Percentiles rank a stretch among this genome's conserved stretches.
Evolutionary conservation across 2,329 filamentous ascomycete genomes (phyloP).

Genomic region (Trichoderma semiorbis): DNA sequence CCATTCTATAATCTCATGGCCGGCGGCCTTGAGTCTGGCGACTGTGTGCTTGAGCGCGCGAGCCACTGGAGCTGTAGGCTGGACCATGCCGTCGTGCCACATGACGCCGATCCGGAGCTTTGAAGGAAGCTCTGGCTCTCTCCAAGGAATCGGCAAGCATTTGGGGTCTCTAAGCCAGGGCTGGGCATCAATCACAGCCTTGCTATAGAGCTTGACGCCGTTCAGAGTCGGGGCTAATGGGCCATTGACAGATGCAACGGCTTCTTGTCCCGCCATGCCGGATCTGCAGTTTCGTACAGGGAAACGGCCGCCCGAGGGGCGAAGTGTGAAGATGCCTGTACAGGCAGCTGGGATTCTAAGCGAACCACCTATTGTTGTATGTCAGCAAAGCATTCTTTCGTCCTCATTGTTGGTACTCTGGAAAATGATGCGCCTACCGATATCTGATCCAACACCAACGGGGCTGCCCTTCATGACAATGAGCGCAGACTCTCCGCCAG

Average conservation of each 20-base stretch:
- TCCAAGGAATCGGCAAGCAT: constrained; percentile 59
- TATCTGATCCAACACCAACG: constrained; percentile 62
- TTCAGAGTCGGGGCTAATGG: constrained; percentile 55
- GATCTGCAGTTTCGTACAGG: constrained; percentile 52
- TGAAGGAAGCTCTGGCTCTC: constrained; percentile 30
- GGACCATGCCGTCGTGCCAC: constrained; percentile 62
- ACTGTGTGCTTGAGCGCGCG: constrained; percentile 50
- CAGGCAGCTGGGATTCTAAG: constrained; percentile 53
- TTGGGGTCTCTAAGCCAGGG: constrained; percentile 58
- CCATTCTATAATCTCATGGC: constrained; percentile 53
- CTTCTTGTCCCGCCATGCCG: constrained; percentile 62
- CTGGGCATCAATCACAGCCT: constrained; percentile 45
- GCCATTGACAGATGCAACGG: constrained; percentile 61
- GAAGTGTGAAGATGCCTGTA: constrained; percentile 55
- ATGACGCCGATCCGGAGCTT: constrained; percentile 58
- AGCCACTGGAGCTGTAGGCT: constrained; percentile 62
- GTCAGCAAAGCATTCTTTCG: background rate
- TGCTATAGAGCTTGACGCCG: constrained; percentile 55
- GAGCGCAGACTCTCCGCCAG: constrained; percentile 64
- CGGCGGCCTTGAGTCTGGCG: constrained; percentile 40
- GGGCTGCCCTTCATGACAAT: constrained; percentile 56
- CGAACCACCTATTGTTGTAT: constrained; percentile 41
- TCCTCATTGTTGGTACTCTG: rapidly evolving
- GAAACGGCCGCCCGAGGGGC: constrained; percentile 57
- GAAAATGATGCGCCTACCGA: constrained; percentile 33